Conservation (phyloP, 345 rosid genomes). For the Melaleuca alternifolia region DNA sequence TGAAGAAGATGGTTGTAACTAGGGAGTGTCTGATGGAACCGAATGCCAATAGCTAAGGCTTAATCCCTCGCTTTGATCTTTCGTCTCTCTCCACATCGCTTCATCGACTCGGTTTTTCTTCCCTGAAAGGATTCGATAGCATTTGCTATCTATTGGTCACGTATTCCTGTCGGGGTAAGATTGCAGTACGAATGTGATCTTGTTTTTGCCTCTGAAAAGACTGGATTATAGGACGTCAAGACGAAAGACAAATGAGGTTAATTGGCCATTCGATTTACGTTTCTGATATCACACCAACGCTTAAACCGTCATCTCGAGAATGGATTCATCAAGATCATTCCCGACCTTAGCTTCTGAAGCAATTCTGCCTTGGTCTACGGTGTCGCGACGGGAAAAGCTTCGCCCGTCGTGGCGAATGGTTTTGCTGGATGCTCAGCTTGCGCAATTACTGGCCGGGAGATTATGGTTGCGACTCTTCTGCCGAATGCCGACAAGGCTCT, state of each 20-base stretch:
- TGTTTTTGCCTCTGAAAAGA: neutral
- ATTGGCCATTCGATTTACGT: too few relatives aligned
- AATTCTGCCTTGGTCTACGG: neutral
- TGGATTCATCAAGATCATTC: neutral
- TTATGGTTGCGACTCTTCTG: neutral
- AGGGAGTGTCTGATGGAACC: neutral
- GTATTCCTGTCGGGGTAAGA: neutral
- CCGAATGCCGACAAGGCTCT: neutral
- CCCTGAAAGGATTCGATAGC: neutral
- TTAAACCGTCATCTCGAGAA: neutral
- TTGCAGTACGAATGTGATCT: neutral
- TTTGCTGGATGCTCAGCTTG: neutral
- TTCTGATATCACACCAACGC: neutral
- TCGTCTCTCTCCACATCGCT: neutral
- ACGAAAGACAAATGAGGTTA: too few relatives aligned
- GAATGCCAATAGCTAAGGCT: neutral
- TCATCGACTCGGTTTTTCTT: neutral
- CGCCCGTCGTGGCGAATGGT: neutral
- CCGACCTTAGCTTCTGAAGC: neutral
- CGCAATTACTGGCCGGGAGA: neutral
- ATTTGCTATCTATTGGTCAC: neutral
- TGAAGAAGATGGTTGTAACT: neutral
- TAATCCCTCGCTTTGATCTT: neutral
- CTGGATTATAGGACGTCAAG: neutral
- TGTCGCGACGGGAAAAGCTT: rapidly evolving